A percentile compares a stretch with the other conserved stretches of the same genome.
Evolutionary conservation across 768 basidiomycete species (phyloP).

Genomic region (Kwoniella sp.): DNA sequence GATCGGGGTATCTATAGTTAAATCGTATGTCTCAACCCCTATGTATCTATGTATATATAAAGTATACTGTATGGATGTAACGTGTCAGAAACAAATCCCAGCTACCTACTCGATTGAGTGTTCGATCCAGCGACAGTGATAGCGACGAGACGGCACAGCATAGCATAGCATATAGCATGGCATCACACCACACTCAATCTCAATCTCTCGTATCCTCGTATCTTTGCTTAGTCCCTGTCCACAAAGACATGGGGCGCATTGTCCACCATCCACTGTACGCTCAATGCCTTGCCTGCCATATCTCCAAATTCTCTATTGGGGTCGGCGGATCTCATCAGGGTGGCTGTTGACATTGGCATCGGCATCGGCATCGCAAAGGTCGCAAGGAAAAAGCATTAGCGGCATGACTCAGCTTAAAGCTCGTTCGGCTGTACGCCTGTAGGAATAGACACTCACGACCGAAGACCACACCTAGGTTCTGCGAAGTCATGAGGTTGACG

Average conservation of each 20-base stretch:
- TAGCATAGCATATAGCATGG: no score
- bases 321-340: slow-evolving; percentile 86
- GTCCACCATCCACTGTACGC: slow-evolving; percentile 93
- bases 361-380: no score
- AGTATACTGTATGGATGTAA: no score
- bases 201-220: no score
- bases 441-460: slow-evolving; percentile 70
- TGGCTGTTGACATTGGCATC: slow-evolving; percentile 76
- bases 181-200: no score
- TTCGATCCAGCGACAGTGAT: no score
- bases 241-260: slow-evolving; percentile 59
- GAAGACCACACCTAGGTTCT: slow-evolving; percentile 96
- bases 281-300: slow-evolving; percentile 91
- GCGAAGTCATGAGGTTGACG: slow-evolving; percentile 86
- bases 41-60: no score
- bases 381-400: slow-evolving; percentile 15
- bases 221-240: slow-evolving; percentile 21
- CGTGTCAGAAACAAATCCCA: no score
- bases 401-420: neutral
- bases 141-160: no score
- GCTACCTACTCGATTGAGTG: no score
- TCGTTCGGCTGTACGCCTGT: neutral
- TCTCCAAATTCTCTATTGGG: slow-evolving; percentile 89
- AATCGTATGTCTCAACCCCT: no score
- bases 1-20: no score